Conservation (phyloP, 2,329 filamentous ascomycete species). For the Aspergillus novoparasiticus region DNA sequence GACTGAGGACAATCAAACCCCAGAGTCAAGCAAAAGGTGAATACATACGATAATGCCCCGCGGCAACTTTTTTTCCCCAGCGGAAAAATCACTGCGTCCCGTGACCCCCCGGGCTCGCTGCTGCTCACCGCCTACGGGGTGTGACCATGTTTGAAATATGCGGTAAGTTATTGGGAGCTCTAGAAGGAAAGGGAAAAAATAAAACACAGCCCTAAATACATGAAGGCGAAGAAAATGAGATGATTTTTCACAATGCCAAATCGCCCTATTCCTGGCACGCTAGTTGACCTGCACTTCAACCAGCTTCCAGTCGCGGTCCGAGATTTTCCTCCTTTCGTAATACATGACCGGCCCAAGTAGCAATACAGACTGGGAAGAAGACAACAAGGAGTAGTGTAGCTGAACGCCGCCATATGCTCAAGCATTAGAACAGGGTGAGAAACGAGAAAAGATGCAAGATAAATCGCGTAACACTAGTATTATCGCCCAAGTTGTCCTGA, state of each 20-base stretch:
- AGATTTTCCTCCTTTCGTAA: background rate
- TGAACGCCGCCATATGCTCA: constrained; percentile 42
- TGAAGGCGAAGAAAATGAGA: constrained; percentile 22
- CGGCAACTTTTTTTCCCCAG: constrained; percentile 21
- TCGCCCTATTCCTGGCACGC: constrained; percentile 5
- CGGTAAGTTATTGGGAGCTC: constrained; percentile 1
- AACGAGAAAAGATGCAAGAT: background rate
- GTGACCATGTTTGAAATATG: background rate
- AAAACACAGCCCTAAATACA: constrained; percentile 18
- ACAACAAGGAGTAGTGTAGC: constrained; percentile 1
- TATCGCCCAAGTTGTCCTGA: constrained; percentile 10
- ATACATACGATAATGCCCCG: constrained; percentile 12
- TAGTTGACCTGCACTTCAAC: constrained; percentile 48
- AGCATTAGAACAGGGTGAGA: constrained; percentile 24
- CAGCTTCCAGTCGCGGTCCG: constrained; percentile 4
- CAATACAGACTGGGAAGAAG: constrained; percentile 22
- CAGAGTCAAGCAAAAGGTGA: background rate
- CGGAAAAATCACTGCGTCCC: constrained; percentile 19
- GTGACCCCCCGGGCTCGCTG: constrained; percentile 7
- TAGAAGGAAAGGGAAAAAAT: background rate
- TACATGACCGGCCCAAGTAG: constrained; percentile 6
- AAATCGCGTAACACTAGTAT: constrained; percentile 16
- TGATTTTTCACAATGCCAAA: constrained; percentile 1
- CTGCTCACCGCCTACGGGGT: constrained; percentile 15
- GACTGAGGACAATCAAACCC: constrained; percentile 2